Conservation (phyloP, 2,329 filamentous ascomycete species). For the Trichoderma oligosporum region DNA sequence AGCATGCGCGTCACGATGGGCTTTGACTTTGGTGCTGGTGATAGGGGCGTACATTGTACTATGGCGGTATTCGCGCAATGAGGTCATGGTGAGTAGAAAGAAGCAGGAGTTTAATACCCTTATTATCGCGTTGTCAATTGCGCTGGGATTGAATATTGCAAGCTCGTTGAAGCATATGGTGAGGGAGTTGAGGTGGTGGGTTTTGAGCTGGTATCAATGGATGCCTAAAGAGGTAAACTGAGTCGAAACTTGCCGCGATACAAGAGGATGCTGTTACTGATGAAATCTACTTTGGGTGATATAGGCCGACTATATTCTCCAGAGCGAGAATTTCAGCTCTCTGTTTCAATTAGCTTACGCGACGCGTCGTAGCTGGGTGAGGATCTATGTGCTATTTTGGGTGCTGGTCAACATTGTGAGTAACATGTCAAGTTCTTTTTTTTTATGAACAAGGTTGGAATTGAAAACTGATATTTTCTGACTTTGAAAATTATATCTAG, state of each 20-base stretch:
- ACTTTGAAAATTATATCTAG: conserved; percentile 23
- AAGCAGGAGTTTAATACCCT: conserved; percentile 43
- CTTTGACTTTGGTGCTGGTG: conserved; percentile 31
- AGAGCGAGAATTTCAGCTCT: conserved; percentile 27
- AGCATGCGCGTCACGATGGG: conserved; percentile 26
- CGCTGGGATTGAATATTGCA: conserved; percentile 40
- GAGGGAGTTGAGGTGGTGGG: conserved; percentile 44
- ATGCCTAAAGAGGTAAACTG: conserved; percentile 38
- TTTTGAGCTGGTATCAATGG: conserved; percentile 37
- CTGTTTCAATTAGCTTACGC: conserved; percentile 24
- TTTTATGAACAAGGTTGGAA: neutral
- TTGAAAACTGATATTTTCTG: neutral
- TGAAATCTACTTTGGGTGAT: neutral
- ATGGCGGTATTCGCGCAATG: conserved; percentile 27
- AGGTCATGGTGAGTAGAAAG: conserved; percentile 30
- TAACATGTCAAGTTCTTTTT: neutral
- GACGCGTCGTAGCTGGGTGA: conserved; percentile 22
- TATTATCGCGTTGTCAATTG: conserved; percentile 43
- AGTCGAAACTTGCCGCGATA: neutral
- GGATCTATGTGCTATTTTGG: conserved; percentile 25
- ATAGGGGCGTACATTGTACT: conserved; percentile 30
- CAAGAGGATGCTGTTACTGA: neutral
- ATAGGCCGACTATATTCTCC: conserved; percentile 25
- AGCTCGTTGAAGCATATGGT: conserved; percentile 43
- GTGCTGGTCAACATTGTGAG: conserved; percentile 26